Evolutionary conservation across 2,329 filamentous ascomycete species (phyloP).

Genomic region (Fusarium beomiforme): DNA sequence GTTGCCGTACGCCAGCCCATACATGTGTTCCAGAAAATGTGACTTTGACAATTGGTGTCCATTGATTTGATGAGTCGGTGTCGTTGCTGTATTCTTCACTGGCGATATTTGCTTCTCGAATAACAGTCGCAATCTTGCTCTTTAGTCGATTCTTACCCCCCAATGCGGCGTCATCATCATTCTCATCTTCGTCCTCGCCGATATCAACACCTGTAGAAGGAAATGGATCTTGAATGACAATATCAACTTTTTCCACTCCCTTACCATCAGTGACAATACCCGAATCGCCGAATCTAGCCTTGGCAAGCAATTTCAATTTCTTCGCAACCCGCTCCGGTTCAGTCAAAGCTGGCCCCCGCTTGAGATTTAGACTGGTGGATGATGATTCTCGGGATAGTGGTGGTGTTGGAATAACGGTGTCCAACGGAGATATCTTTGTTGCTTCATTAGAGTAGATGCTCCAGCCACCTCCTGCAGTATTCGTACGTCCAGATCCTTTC

Average conservation of each 20-base stretch:
- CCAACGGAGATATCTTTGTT: slow-evolving; percentile 64
- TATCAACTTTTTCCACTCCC: slow-evolving; percentile 70
- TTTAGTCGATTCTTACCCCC: slow-evolving; percentile 36
- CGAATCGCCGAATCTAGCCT: slow-evolving; percentile 75
- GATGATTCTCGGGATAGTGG: slow-evolving; percentile 53
- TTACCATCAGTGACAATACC: slow-evolving; percentile 65
- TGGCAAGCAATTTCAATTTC: slow-evolving; percentile 68
- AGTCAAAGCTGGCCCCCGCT: slow-evolving; percentile 41
- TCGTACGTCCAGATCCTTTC: slow-evolving; percentile 75
- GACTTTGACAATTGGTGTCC: slow-evolving; percentile 61
- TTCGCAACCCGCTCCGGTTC: slow-evolving; percentile 58
- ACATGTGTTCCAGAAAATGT: slow-evolving; percentile 81
- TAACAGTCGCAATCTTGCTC: slow-evolving; percentile 50
- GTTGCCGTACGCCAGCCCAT: slow-evolving; percentile 80
- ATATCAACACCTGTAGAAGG: slow-evolving; percentile 43
- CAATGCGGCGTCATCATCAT: slow-evolving; percentile 14
- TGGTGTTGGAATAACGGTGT: slow-evolving; percentile 59
- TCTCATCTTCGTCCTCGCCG: slow-evolving; percentile 38
- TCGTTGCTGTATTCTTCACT: slow-evolving; percentile 41
- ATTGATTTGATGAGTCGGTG: slow-evolving; percentile 40
- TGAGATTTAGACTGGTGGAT: slow-evolving; percentile 41
- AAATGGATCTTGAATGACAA: slow-evolving; percentile 68
- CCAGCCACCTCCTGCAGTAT: slow-evolving; percentile 81
- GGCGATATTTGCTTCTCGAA: slow-evolving; percentile 44
- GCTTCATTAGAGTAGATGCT: slow-evolving; percentile 77